Evolutionary conservation across 73 alveolate species (phyloP).

Genomic region (Tetrahymena elliotti): DNA sequence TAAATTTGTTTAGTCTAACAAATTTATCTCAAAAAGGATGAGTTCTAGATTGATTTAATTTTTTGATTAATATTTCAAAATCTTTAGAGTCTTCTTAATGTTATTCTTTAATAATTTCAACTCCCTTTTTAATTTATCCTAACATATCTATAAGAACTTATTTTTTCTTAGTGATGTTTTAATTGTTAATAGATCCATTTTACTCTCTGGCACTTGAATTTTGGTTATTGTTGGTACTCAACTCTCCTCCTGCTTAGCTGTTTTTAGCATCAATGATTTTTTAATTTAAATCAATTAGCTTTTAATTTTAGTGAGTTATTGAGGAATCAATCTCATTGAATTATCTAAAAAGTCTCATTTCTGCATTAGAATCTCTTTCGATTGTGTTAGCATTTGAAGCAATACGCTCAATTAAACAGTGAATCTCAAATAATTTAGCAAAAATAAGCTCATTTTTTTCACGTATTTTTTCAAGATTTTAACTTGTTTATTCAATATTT

Average conservation of each 20-base stretch:
- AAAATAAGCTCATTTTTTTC: background rate
- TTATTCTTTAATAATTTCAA: background rate
- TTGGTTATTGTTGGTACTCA: background rate
- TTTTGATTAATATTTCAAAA: background rate
- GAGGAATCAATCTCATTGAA: background rate
- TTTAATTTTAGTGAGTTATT: background rate
- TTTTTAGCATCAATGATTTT: background rate
- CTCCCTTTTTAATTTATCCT: background rate
- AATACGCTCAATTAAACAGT: background rate
- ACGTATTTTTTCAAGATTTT: background rate
- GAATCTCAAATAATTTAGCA: background rate
- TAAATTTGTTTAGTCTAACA: background rate
- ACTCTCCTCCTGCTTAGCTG: background rate
- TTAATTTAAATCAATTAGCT: background rate
- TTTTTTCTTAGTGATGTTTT: background rate
- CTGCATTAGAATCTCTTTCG: background rate
- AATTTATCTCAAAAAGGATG: background rate
- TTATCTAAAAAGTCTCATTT: background rate
- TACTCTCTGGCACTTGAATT: background rate
- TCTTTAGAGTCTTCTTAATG: background rate
- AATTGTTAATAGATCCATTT: background rate
- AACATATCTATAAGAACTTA: background rate
- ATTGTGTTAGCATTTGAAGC: background rate
- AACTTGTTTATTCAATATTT: background rate
- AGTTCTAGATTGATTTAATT: background rate